phyloP scores from a whole-genome alignment of 2,329 filamentous ascomycete species.

The Paecilomyces formosus region DNA sequence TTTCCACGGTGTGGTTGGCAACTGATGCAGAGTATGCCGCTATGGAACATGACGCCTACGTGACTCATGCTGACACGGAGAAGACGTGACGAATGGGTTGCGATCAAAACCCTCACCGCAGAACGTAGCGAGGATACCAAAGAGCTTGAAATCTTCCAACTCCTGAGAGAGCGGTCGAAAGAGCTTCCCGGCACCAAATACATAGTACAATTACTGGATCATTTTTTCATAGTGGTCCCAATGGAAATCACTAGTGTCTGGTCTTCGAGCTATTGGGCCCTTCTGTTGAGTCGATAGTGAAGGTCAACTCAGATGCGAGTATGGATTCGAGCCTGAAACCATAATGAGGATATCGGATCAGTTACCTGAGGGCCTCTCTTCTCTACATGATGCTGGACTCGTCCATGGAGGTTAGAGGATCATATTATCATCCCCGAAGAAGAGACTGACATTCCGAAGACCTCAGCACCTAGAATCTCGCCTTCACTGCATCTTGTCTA shows the following conservation, averaged over 20 bases:
- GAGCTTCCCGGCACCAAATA: constrained; percentile 13
- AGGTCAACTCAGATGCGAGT: constrained; percentile 10
- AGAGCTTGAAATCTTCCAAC: constrained; percentile 14
- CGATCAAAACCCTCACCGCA: constrained; percentile 27
- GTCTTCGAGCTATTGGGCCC: constrained; percentile 27
- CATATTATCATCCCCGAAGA: background rate
- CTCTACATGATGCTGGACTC: constrained; percentile 19
- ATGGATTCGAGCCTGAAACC: constrained; percentile 15
- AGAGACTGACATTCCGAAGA: constrained; percentile 12
- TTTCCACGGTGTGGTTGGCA: constrained; percentile 42
- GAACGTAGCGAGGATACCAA: constrained; percentile 6
- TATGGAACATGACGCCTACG: background rate
- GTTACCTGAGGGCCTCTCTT: constrained; percentile 17
- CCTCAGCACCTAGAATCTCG: constrained; percentile 20
- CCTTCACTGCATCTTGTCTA: constrained; percentile 14
- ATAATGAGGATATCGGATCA: constrained; percentile 21
- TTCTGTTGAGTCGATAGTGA: constrained; percentile 16
- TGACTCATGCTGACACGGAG: background rate
- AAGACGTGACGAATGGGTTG: constrained; percentile 17
- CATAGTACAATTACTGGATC: constrained; percentile 21
- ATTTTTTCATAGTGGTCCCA: constrained; percentile 25
- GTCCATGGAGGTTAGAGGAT: constrained; percentile 21
- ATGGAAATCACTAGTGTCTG: constrained; percentile 27
- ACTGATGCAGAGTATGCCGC: constrained; percentile 19
- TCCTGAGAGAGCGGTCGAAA: constrained; percentile 4